A percentile compares a stretch with the other conserved stretches of the same genome.
phyloP scores from a whole-genome alignment of 352 stramenopile genomes.

The Globisporangium middletonii region DNA sequence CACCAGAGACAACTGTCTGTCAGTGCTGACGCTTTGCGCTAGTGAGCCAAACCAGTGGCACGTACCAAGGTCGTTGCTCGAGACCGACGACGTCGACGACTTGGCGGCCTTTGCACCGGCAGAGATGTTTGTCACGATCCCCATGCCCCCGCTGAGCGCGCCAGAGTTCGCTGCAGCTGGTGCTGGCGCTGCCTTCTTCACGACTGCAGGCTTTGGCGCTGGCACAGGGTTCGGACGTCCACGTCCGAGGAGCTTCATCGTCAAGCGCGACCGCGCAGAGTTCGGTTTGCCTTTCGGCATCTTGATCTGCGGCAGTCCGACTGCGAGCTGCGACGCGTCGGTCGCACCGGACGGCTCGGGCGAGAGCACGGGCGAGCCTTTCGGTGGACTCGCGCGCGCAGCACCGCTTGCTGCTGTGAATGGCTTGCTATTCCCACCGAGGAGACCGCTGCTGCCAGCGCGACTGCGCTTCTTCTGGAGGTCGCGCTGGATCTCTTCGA shows the following conservation, averaged over 20 bases:
- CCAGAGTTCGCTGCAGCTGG: background rate
- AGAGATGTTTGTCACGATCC: slow-evolving; percentile 56
- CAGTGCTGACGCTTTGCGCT: background rate
- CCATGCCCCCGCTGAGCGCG: slow-evolving; percentile 1
- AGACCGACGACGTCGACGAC: slow-evolving; percentile 3
- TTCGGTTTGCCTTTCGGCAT: slow-evolving; percentile 60
- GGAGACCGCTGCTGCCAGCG: background rate
- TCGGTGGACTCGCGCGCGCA: slow-evolving; percentile 47
- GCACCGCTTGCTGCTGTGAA: slow-evolving; percentile 10
- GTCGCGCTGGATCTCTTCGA: slow-evolving; percentile 84
- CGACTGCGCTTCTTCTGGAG: slow-evolving; percentile 53
- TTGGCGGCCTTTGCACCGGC: slow-evolving; percentile 43
- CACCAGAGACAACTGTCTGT: background rate
- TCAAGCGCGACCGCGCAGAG: slow-evolving; percentile 62
- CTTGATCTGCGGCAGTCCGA: slow-evolving; percentile 18
- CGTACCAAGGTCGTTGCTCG: slow-evolving; percentile 20
- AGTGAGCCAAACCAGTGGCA: background rate
- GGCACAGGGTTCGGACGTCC: slow-evolving; percentile 29
- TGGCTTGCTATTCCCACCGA: slow-evolving; percentile 1
- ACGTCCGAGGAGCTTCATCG: slow-evolving; percentile 72
- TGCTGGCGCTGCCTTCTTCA: slow-evolving; percentile 29
- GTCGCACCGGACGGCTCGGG: slow-evolving; percentile 31
- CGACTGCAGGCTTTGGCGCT: slow-evolving; percentile 19
- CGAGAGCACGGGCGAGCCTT: slow-evolving; percentile 61
- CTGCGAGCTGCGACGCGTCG: slow-evolving; percentile 19